Evolutionary conservation across 1,284 basidiomycete genomes (phyloP).

Genomic region (Boletus albobrunnescens): DNA sequence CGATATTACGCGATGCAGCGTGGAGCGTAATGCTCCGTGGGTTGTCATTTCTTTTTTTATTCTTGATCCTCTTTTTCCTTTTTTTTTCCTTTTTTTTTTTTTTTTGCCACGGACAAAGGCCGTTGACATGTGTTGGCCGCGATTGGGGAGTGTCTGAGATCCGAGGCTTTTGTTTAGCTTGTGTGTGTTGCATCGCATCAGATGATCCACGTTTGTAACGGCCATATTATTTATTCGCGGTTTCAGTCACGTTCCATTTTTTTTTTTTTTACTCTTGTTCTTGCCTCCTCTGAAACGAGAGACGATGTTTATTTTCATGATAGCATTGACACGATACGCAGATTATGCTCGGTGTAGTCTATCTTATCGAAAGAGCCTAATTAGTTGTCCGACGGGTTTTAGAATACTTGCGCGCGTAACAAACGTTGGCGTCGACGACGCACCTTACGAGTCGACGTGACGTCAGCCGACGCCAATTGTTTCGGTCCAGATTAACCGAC

Average conservation of each 20-base stretch:
- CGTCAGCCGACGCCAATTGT: too few species aligned
- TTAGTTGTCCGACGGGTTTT: background rate
- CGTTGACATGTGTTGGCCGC: conserved; percentile 6
- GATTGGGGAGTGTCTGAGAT: conserved; percentile 4
- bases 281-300: background rate
- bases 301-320: background rate
- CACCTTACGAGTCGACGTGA: too few species aligned
- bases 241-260: background rate
- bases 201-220: conserved; percentile 6
- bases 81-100: background rate
- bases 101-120: background rate
- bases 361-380: conserved; percentile 20
- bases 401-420: too few species aligned
- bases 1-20: conserved; percentile 27
- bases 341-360: conserved; percentile 26
- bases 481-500: background rate
- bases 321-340: conserved; percentile 9
- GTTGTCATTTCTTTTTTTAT: background rate
- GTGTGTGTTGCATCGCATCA: conserved; percentile 6
- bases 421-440: too few species aligned
- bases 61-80: background rate
- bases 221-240: conserved; percentile 20
- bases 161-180: conserved; percentile 10
- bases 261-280: background rate
- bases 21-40: conserved; percentile 11